Base-by-base conservation (phyloP, 2,329 filamentous ascomycete genomes). In the Alternaria sp. region DNA sequence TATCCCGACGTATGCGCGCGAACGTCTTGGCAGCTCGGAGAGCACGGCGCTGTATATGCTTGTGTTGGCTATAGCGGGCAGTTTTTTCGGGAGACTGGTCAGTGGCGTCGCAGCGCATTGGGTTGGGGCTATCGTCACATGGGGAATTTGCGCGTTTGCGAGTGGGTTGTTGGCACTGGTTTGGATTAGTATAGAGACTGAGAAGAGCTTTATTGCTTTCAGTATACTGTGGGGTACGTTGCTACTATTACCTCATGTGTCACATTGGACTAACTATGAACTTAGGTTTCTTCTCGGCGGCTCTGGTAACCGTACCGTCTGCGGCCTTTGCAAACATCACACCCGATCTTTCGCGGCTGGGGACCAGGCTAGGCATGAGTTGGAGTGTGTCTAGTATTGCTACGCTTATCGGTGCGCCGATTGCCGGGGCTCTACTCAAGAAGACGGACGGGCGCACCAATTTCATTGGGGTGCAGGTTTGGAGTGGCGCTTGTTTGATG, bases 251-350 rank as follows among this genome's bases (percentile, higher is more conserved):
- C 5, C 26, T n/a, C 6, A 19, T 10, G n/a, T 11, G 25, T 13
- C 17, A 17, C 17, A 30, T 23, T 23, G 13, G 19, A 32, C 49
- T 52, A 3, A 52, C 30, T n/a, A 36, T 21, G 3, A 13, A 12
- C 30, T 23, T 21, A 79, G 76, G 77, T 1, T 80, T 80, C 62
- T 73, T 78, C 56, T 80, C 78, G 0, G 77, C 77, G 0, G 77
- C 69, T n/a, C 67, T 80, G 1, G 77, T 80, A 9, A 80, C 78
- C 0, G 68, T 80, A 0, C 78, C 78, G 0, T 77, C 77, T 1
- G 73, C 78, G 8, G 76, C 76, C 0, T 80, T 80, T 32, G 77
- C 78, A 30, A 76, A 67, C 26, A 78, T 80, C 47, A 79, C 73
- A 13, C 77, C 78, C 0, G 77, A 80, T 66, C 68, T 79, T 5